Percentiles rank a stretch among this genome's conserved stretches.
phyloP scores from a whole-genome alignment of 179 eudicot genomes.

The Monotropa hypopitys region DNA sequence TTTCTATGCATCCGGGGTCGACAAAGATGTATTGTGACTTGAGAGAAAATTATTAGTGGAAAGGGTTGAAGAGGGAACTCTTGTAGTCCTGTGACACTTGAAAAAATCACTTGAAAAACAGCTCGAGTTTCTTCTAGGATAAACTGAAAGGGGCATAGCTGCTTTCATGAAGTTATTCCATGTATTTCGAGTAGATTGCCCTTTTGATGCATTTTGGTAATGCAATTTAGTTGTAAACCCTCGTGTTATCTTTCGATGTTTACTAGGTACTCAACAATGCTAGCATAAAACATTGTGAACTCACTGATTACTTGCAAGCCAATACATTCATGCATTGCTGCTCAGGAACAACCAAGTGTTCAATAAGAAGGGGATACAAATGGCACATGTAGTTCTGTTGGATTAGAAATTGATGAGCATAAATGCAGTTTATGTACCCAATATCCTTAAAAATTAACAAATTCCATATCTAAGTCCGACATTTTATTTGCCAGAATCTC shows the following conservation, averaged over 20 bases:
- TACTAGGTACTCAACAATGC: constrained; percentile 90
- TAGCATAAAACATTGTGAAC: constrained; percentile 80
- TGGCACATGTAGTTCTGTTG: constrained; percentile 17
- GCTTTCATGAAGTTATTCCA: constrained; percentile 3
- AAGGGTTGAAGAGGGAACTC: too few species aligned
- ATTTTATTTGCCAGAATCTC: constrained; percentile 27
- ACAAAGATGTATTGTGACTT: too few species aligned
- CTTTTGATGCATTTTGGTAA: constrained; percentile 10
- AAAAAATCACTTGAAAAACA: constrained; percentile 92
- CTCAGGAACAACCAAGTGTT: constrained; percentile 21
- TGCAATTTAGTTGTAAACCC: constrained; percentile 11
- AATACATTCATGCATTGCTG: constrained; percentile 17
- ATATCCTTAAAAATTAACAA: background rate
- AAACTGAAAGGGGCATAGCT: constrained; percentile 90
- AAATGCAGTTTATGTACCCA: constrained; percentile 10
- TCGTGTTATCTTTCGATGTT: constrained; percentile 15
- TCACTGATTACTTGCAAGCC: constrained; percentile 35
- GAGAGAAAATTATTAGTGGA: too few species aligned
- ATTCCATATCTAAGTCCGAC: background rate
- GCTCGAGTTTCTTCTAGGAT: constrained; percentile 91
- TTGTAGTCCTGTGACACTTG: too few species aligned
- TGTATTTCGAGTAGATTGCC: background rate
- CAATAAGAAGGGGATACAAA: constrained; percentile 30
- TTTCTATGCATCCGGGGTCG: too few species aligned
- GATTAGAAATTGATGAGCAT: constrained; percentile 43